Evolutionary conservation across 2,329 filamentous ascomycete species (phyloP).

Genomic region (Apiospora arundinis): DNA sequence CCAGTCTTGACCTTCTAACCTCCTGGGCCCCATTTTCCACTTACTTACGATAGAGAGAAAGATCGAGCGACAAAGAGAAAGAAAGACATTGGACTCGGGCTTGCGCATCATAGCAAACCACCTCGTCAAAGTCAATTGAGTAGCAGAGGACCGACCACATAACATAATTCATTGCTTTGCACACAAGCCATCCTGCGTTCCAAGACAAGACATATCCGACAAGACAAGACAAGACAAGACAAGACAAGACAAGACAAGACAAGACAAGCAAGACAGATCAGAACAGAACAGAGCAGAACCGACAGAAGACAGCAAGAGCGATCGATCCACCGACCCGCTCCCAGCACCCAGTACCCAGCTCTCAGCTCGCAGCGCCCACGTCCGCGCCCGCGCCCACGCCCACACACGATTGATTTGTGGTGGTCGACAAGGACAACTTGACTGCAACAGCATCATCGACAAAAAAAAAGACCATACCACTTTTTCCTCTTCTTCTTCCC

Average conservation of each 20-base stretch:
- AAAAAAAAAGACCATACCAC: slow-evolving; percentile 8
- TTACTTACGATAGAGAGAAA: background rate
- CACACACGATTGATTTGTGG: slow-evolving; percentile 9
- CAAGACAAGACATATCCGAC: slow-evolving; percentile 7
- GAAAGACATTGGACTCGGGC: slow-evolving; percentile 11
- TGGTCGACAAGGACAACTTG: slow-evolving; percentile 9
- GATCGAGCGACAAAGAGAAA: slow-evolving; percentile 14
- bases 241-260: background rate
- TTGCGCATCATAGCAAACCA: slow-evolving; percentile 9
- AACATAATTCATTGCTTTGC: background rate
- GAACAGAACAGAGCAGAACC: background rate
- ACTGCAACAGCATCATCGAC: slow-evolving; percentile 8
- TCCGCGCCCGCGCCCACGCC: background rate
- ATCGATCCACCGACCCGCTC: slow-evolving; percentile 11
- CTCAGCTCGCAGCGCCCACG: background rate
- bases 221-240: background rate
- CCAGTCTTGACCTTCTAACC: slow-evolving; percentile 3
- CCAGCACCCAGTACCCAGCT: background rate
- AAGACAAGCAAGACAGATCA: background rate
- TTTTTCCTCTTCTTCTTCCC: no score
- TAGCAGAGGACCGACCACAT: background rate
- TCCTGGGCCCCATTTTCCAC: slow-evolving; percentile 3
- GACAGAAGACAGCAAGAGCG: background rate
- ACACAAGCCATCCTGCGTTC: background rate
- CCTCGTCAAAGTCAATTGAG: slow-evolving; percentile 4